Conservation (phyloP, 73 alveolate species). For the Paramecium pentaurelia region DNA sequence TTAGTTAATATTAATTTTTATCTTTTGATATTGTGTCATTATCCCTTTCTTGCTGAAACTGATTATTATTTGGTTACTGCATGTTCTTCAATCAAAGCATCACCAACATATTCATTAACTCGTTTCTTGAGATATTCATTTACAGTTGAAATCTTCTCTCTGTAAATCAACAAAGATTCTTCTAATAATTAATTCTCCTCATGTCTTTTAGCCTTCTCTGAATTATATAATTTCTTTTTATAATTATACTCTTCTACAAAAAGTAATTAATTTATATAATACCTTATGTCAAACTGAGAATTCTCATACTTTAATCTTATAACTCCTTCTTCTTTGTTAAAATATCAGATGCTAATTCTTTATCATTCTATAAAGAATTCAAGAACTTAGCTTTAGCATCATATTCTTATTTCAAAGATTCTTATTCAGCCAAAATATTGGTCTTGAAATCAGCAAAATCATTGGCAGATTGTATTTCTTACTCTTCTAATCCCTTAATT, state of each 20-base stretch:
- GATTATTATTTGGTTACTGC: constrained; percentile 33
- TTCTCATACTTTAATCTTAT: constrained; percentile 25
- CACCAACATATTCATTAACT: constrained; percentile 43
- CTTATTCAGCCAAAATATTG: constrained; percentile 43
- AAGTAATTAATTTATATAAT: neutral
- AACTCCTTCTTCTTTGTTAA: constrained; percentile 16
- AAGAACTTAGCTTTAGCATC: constrained; percentile 48
- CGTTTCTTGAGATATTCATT: constrained; percentile 34
- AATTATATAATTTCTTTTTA: neutral
- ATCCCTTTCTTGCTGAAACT: constrained; percentile 7
- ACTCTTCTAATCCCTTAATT: constrained; percentile 34
- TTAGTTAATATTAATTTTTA: neutral
- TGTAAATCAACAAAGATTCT: constrained; percentile 9
- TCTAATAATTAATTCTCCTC: constrained; percentile 39
- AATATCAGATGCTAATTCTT: constrained; percentile 6
- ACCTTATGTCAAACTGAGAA: constrained; percentile 26
- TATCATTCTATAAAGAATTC: constrained; percentile 16
- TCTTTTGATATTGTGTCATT: neutral
- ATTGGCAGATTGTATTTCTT: constrained; percentile 25
- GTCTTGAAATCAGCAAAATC: constrained; percentile 49
- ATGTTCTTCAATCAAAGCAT: constrained; percentile 32
- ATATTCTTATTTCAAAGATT: constrained; percentile 42
- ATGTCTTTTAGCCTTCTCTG: constrained; percentile 18
- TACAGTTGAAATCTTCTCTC: constrained; percentile 25
- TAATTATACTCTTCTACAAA: neutral